A percentile compares a stretch with the other conserved stretches of the same genome.
phyloP scores from a whole-genome alignment of 208 protist genomes.

The Tritrichomonas musculus region DNA sequence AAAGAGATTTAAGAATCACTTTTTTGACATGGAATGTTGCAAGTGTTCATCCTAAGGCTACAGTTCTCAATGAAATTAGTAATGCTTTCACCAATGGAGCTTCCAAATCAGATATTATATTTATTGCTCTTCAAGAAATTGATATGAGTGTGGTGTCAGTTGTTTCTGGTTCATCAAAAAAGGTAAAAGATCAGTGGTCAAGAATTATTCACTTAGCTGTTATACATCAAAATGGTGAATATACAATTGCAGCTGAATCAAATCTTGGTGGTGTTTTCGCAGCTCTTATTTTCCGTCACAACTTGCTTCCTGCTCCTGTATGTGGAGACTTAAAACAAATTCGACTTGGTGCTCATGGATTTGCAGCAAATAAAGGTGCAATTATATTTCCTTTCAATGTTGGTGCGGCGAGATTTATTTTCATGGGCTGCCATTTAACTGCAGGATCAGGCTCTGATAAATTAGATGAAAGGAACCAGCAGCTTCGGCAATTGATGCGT shows the following conservation, averaged over 20 bases:
- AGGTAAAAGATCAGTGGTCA: neutral
- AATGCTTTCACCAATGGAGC: neutral
- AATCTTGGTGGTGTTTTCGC: neutral
- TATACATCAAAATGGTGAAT: neutral
- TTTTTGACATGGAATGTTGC: constrained; percentile 14
- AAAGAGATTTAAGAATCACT: neutral
- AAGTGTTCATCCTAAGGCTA: neutral
- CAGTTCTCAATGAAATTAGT: neutral
- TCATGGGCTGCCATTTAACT: neutral
- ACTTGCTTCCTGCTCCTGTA: neutral
- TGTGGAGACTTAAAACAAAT: neutral
- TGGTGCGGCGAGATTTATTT: neutral
- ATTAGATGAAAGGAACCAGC: neutral
- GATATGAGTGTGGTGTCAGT: constrained; percentile 6
- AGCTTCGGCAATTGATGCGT: neutral
- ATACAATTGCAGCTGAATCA: neutral
- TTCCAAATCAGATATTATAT: neutral
- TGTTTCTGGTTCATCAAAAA: neutral
- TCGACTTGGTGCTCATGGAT: neutral
- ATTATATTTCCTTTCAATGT: neutral
- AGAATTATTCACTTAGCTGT: neutral
- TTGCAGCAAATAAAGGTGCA: constrained; percentile 28
- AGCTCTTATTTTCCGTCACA: neutral
- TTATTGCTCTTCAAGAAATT: constrained; percentile 32
- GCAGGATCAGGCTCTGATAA: constrained; percentile 33